phyloP scores from a whole-genome alignment of 176 grass and related monocot species.

The Musa beccarii region DNA sequence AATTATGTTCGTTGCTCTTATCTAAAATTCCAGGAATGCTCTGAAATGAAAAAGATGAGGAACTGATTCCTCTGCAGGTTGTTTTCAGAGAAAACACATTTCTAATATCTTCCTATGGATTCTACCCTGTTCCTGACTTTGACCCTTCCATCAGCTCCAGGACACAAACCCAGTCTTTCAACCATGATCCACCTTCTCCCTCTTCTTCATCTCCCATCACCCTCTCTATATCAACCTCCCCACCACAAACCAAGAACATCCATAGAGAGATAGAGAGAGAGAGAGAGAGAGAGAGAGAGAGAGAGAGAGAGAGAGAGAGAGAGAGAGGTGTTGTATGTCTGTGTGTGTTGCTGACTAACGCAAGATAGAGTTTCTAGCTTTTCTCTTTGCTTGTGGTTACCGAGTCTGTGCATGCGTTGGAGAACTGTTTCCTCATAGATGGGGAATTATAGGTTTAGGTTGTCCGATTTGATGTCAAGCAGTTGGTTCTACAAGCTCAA shows the following conservation, averaged over 20 bases:
- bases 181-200: background rate
- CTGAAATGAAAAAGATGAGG: background rate
- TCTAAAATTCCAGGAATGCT: background rate
- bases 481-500: conserved; percentile 1
- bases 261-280: background rate
- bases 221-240: background rate
- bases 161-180: background rate
- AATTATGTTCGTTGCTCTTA: background rate
- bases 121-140: background rate
- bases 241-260: background rate
- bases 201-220: background rate
- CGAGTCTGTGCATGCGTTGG: background rate
- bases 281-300: background rate
- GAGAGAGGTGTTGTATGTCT: background rate
- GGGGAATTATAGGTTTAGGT: background rate
- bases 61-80: background rate
- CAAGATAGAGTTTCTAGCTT: background rate
- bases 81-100: background rate
- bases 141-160: background rate
- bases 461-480: background rate
- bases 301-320: background rate
- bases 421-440: background rate
- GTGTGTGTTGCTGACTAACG: background rate
- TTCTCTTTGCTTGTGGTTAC: background rate
- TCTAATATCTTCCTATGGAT: no score